Conservation (phyloP, 768 basidiomycete genomes). For the Podaxis mareebaensis region DNA sequence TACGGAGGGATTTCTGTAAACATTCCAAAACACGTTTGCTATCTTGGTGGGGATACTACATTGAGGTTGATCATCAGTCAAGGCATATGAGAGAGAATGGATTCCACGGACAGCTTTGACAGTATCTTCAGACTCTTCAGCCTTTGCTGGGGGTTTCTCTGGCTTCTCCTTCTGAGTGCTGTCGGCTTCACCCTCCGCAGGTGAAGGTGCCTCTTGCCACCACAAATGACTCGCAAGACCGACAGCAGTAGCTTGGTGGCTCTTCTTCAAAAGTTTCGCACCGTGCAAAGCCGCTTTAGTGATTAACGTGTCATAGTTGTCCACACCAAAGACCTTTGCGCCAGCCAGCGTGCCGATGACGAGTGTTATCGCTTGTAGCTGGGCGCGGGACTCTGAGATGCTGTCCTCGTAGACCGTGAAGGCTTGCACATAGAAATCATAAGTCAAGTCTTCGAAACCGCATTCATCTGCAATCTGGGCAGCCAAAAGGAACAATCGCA, state of each 20-base stretch:
- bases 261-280: constrained; percentile 95
- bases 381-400: constrained; percentile 93
- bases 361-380: constrained; percentile 95
- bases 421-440: constrained; percentile 97
- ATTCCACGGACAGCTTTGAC: constrained; percentile 55
- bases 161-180: constrained; percentile 31
- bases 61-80: constrained; percentile 9
- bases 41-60: constrained; percentile 83
- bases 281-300: constrained; percentile 99
- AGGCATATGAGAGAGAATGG: not conserved
- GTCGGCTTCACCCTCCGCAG: constrained; percentile 35
- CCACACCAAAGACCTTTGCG: constrained; percentile 87
- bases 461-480: constrained; percentile 96
- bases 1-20: constrained; percentile 93
- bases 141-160: constrained; percentile 39
- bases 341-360: constrained; percentile 91
- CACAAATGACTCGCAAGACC: constrained; percentile 95
- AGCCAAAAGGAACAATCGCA: constrained; percentile 92
- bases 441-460: constrained; percentile 92
- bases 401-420: constrained; percentile 98
- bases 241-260: constrained; percentile 95
- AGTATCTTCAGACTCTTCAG: constrained; percentile 42
- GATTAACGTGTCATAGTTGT: constrained; percentile 96
- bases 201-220: constrained; percentile 81
- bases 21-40: constrained; percentile 98